Evolutionary conservation across 306 rosid genomes (phyloP).

Genomic region (Alnus glutinosa): DNA sequence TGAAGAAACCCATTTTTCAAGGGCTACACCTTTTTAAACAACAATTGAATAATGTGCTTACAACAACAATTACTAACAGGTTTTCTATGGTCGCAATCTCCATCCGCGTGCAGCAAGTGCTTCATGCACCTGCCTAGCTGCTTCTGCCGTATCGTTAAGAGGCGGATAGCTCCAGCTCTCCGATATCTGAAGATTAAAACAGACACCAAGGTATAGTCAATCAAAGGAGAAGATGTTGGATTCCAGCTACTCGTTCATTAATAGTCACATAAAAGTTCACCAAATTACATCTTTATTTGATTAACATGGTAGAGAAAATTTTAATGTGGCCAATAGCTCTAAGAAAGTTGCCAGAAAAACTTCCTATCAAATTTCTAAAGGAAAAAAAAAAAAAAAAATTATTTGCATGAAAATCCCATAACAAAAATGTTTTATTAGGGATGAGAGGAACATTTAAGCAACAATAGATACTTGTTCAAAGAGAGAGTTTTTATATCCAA

Average conservation of each 20-base stretch:
- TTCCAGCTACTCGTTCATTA: neutral
- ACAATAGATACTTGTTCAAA: neutral
- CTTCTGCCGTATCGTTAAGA: constrained; percentile 80
- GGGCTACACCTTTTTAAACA: constrained; percentile 8
- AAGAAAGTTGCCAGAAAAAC: neutral
- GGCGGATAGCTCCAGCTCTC: constrained; percentile 99
- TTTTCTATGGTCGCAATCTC: constrained; percentile 64
- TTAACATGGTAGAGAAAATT: neutral
- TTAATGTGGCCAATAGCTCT: neutral
- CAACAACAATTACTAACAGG: neutral
- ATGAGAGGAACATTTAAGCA: neutral
- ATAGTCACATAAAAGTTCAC: neutral
- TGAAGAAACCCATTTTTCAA: constrained; percentile 22
- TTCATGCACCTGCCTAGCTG: constrained; percentile 70
- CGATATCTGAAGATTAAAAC: constrained; percentile 57
- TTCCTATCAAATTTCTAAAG: neutral
- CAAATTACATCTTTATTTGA: neutral
- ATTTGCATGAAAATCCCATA: neutral
- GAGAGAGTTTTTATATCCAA: neutral
- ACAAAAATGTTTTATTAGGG: neutral
- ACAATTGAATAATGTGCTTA: constrained; percentile 11
- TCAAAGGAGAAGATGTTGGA: neutral
- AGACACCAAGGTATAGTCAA: constrained; percentile 8
- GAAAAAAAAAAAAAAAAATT: too few relatives aligned
- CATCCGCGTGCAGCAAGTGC: constrained; percentile 86